Evolutionary conservation across 352 stramenopile species (phyloP).

Genomic region (Blastocystis sp.): DNA sequence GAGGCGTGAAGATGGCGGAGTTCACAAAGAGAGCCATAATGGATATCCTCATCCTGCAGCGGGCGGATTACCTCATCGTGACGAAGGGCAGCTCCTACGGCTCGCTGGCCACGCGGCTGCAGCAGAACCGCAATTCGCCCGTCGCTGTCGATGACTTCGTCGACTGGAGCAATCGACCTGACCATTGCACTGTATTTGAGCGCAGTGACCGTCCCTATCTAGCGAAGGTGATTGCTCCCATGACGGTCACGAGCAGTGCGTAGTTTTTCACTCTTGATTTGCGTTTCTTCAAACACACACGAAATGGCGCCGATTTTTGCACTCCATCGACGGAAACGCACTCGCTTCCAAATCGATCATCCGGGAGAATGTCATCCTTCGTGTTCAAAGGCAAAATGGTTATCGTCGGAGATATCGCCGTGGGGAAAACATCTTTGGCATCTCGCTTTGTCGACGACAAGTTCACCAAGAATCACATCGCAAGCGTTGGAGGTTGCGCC

Average conservation of each 20-base stretch:
- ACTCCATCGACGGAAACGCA: not conserved
- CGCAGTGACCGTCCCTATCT: slow-evolving; percentile 1
- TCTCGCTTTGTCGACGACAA: slow-evolving; percentile 72
- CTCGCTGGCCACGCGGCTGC: slow-evolving; percentile 10
- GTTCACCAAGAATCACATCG: slow-evolving; percentile 72
- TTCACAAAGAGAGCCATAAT: slow-evolving; percentile 35
- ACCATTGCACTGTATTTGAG: slow-evolving; percentile 57
- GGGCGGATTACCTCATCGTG: slow-evolving; percentile 10
- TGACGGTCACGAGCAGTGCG: too few species aligned
- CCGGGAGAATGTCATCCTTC: slow-evolving; percentile 67
- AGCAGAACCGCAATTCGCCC: slow-evolving; percentile 33
- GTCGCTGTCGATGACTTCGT: slow-evolving; percentile 1
- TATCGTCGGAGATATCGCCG: slow-evolving; percentile 70
- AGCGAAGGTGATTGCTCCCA: slow-evolving; percentile 4
- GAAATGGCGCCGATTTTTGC: too few species aligned
- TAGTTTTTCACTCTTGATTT: too few species aligned
- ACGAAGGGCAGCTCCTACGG: slow-evolving; percentile 44
- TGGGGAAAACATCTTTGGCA: slow-evolving; percentile 68
- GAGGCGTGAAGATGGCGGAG: not conserved
- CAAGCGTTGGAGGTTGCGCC: slow-evolving; percentile 59
- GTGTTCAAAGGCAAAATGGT: slow-evolving; percentile 73
- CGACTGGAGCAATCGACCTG: not conserved
- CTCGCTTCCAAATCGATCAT: too few species aligned
- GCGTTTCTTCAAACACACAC: too few species aligned
- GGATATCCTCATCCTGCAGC: slow-evolving; percentile 49